Evolutionary conservation across 257 asterid genomes (phyloP).

Genomic region (Haberlea rhodopensis): DNA sequence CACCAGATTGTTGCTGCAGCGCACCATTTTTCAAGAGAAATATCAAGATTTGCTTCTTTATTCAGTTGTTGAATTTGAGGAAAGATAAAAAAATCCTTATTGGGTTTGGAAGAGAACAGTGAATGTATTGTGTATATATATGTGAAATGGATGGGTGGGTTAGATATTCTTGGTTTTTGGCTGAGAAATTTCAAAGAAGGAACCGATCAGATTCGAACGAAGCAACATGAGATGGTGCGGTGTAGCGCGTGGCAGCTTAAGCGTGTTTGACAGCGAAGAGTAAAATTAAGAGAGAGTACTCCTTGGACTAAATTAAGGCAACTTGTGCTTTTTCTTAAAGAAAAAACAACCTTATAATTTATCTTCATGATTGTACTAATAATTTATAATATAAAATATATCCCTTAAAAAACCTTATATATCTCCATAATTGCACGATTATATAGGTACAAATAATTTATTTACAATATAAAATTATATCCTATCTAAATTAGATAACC

Average conservation of each 20-base stretch:
- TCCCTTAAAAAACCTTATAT: too few relatives aligned
- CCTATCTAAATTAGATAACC: too few relatives aligned
- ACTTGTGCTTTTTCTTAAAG: too few relatives aligned
- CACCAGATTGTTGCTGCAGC: constrained; percentile 67
- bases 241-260: background rate
- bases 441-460: too few relatives aligned
- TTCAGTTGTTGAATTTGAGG: too few relatives aligned
- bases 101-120: background rate
- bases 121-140: background rate
- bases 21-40: constrained; percentile 45
- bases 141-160: background rate
- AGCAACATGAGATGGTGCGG: background rate
- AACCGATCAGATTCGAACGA: background rate
- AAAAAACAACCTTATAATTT: too few relatives aligned
- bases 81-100: too few relatives aligned
- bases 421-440: too few relatives aligned
- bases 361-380: too few relatives aligned
- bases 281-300: too few relatives aligned
- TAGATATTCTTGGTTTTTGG: background rate
- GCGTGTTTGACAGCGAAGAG: background rate
- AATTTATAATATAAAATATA: too few relatives aligned
- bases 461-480: too few relatives aligned
- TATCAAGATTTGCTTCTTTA: background rate
- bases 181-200: background rate
- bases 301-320: background rate